Conservation (phyloP, 2,329 filamentous ascomycete species). For the Alternaria triticina region DNA sequence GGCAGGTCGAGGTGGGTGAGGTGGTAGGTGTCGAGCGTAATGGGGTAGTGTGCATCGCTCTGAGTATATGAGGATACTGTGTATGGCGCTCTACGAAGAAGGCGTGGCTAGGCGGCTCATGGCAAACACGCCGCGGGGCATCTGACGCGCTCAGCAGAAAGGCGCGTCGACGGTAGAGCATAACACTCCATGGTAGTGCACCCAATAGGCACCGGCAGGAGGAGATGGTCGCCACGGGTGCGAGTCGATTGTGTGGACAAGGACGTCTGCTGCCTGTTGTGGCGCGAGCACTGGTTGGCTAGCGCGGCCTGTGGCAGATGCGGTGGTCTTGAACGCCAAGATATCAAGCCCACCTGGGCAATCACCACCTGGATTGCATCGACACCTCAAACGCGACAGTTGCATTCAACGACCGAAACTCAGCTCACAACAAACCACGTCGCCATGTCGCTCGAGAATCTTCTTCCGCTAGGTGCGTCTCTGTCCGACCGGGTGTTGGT, state of each 20-base stretch:
- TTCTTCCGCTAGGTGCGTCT: conserved; percentile 40
- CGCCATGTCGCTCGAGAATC: conserved; percentile 37
- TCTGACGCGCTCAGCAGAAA: conserved; percentile 32
- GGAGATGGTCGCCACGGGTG: background rate
- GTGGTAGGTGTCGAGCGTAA: conserved; percentile 4
- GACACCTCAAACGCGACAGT: conserved; percentile 10
- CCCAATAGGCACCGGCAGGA: conserved; percentile 33
- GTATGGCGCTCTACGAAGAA: conserved; percentile 1
- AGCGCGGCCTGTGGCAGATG: conserved; percentile 19
- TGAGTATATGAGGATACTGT: background rate
- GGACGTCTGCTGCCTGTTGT: conserved; percentile 27
- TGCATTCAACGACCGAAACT: background rate
- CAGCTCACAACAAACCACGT: background rate
- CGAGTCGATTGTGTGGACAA: conserved; percentile 1
- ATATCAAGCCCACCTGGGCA: conserved; percentile 16
- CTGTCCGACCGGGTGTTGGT: background rate
- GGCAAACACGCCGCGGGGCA: conserved; percentile 19
- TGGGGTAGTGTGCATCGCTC: conserved; percentile 13
- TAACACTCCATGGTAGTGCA: conserved; percentile 46
- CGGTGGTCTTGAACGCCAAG: conserved; percentile 23
- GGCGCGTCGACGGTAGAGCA: conserved; percentile 41
- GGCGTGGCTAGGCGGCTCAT: conserved; percentile 16
- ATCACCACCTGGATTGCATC: conserved; percentile 15
- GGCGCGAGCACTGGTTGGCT: conserved; percentile 15
- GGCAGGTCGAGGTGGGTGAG: conserved; percentile 11